A percentile compares a stretch with the other conserved stretches of the same genome.
Conservation (phyloP, 176 grass and related monocot genomes). For the Paspalum vaginatum region DNA sequence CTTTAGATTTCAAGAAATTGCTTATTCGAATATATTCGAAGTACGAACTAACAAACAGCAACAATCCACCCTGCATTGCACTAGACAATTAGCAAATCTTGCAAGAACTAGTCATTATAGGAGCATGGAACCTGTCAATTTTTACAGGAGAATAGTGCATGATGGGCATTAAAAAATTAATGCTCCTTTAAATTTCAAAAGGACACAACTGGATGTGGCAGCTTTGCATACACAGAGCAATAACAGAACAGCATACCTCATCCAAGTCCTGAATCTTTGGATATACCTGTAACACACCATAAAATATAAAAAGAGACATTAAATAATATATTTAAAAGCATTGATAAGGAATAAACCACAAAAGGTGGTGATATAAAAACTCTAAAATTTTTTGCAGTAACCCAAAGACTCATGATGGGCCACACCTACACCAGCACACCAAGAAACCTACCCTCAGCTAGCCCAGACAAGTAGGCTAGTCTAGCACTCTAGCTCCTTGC, state of each 20-base stretch:
- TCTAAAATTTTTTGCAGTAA: background rate
- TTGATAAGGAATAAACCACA: background rate
- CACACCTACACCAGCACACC: background rate
- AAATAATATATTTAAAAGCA: conserved; percentile 3
- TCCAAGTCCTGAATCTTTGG: conserved; percentile 87
- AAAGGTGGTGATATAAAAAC: conserved; percentile 12
- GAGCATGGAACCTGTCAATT: background rate
- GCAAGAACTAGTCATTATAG: conserved; percentile 31
- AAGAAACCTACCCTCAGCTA: background rate
- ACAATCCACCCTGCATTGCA: conserved; percentile 68
- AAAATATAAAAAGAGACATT: conserved; percentile 33
- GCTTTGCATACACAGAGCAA: background rate
- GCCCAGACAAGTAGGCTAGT: background rate
- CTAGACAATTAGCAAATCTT: conserved; percentile 34
- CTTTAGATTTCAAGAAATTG: conserved; percentile 81
- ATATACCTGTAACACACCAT: conserved; percentile 62
- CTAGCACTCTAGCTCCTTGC: background rate
- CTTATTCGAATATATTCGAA: conserved; percentile 84
- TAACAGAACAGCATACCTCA: conserved; percentile 55
- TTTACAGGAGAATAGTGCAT: background rate
- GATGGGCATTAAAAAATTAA: background rate
- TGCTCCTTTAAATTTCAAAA: conserved; percentile 13
- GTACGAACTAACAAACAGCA: conserved; percentile 89
- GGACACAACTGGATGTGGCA: conserved; percentile 14
- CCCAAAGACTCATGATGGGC: background rate